A percentile compares a stretch with the other conserved stretches of the same genome.
phyloP scores from a whole-genome alignment of 2,329 filamentous ascomycete genomes.

The Pseudogymnoascus sp. region DNA sequence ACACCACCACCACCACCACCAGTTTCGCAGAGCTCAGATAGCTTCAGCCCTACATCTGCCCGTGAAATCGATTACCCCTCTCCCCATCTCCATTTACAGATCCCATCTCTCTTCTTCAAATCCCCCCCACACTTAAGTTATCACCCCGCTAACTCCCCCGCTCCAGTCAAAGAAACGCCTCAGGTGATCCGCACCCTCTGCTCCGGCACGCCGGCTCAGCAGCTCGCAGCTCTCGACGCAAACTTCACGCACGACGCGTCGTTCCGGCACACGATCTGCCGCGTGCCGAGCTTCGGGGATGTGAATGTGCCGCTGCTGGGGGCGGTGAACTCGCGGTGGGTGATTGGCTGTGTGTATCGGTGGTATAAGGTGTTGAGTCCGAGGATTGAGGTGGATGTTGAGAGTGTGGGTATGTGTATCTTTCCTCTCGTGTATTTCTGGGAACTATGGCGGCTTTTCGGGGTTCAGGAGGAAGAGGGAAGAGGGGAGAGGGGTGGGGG shows the following conservation, averaged over 20 bases:
- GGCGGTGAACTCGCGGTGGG: slow-evolving; percentile 51
- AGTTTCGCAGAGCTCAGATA: background rate
- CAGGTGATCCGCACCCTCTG: slow-evolving; percentile 60
- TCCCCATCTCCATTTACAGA: background rate
- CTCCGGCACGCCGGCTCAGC: slow-evolving; percentile 56
- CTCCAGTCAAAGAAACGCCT: slow-evolving; percentile 48
- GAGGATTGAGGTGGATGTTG: slow-evolving; percentile 56
- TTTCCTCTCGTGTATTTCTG: too few relatives aligned
- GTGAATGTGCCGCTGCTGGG: slow-evolving; percentile 34
- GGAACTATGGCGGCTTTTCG: too few relatives aligned
- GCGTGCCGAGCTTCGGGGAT: slow-evolving; percentile 48
- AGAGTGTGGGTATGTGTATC: slow-evolving; percentile 40
- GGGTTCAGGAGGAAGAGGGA: too few relatives aligned
- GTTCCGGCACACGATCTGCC: slow-evolving; percentile 73
- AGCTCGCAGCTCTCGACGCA: slow-evolving; percentile 54
- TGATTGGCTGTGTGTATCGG: slow-evolving; percentile 62
- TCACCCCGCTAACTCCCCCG: background rate
- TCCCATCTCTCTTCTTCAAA: background rate
- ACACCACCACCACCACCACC: background rate
- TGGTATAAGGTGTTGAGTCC: slow-evolving; percentile 84
- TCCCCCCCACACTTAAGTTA: background rate
- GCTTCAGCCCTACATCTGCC: background rate
- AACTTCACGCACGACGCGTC: slow-evolving; percentile 66
- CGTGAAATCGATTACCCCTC: too few relatives aligned
- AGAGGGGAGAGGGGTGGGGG: background rate